phyloP scores from a whole-genome alignment of 1,139 yeast genomes.

The Kodamaea sp. region DNA sequence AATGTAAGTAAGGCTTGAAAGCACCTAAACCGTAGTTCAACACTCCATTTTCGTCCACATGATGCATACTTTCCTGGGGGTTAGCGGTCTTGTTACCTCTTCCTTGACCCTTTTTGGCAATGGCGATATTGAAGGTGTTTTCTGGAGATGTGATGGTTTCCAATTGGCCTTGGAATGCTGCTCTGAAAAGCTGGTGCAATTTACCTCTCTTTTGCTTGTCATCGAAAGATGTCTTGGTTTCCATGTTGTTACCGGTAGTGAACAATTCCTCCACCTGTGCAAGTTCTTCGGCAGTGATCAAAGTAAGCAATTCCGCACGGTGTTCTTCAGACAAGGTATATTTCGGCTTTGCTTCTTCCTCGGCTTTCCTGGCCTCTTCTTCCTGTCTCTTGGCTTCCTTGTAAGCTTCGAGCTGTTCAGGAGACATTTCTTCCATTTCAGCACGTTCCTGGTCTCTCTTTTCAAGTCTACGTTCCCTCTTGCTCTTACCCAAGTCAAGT shows the following conservation, averaged over 20 bases:
- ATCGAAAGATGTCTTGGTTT: constrained; percentile 56
- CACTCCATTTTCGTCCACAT: constrained; percentile 49
- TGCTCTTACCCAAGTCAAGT: constrained; percentile 50
- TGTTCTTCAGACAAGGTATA: constrained; percentile 50
- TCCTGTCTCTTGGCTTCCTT: constrained; percentile 29
- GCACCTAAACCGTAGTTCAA: constrained; percentile 67
- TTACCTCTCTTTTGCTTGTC: constrained; percentile 74
- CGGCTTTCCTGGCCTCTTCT: constrained; percentile 23
- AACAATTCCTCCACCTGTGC: constrained; percentile 56
- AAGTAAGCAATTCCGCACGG: constrained; percentile 45
- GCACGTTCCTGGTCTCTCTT: constrained; percentile 42
- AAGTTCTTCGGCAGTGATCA: constrained; percentile 63
- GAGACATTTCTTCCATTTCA: constrained; percentile 35
- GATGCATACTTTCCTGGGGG: constrained; percentile 49
- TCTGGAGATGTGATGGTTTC: constrained; percentile 77
- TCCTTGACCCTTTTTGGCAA: constrained; percentile 37
- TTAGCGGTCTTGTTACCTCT: constrained; percentile 22
- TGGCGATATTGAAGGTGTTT: constrained; percentile 62
- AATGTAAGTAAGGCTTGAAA: constrained; percentile 67
- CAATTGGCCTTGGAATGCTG: constrained; percentile 69
- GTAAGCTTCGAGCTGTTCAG: constrained; percentile 36
- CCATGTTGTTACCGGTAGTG: constrained; percentile 58
- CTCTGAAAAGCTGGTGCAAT: constrained; percentile 75
- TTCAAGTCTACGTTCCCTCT: constrained; percentile 52
- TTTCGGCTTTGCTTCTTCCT: constrained; percentile 33